phyloP scores from a whole-genome alignment of 441 rosid genomes.

The Macaranga tanarius region DNA sequence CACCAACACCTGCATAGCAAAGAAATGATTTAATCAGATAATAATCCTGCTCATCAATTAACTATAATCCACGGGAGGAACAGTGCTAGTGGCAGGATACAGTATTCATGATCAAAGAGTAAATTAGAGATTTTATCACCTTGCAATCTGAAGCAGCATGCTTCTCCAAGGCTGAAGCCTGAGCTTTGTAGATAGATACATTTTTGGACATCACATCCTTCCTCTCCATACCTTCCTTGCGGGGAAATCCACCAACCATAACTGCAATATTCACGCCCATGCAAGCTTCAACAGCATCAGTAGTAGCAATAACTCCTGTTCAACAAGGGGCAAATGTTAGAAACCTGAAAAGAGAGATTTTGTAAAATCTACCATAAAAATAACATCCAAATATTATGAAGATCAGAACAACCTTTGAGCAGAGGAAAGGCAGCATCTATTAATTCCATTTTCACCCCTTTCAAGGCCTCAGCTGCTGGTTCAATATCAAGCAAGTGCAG shows the following conservation, averaged over 20 bases:
- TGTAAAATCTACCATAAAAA: neutral
- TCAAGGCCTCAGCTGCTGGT: conserved; percentile 56
- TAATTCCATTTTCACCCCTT: conserved; percentile 79
- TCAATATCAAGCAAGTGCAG: conserved; percentile 82
- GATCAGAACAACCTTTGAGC: conserved; percentile 45
- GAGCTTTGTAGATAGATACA: conserved; percentile 90
- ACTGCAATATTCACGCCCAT: conserved; percentile 78
- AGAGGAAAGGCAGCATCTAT: conserved; percentile 83
- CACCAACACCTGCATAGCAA: conserved; percentile 51
- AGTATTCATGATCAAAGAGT: neutral
- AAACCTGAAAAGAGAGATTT: neutral
- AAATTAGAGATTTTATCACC: conserved; percentile 35
- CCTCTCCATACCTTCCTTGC: conserved; percentile 97
- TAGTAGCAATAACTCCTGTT: conserved; percentile 87
- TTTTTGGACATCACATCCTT: conserved; percentile 96
- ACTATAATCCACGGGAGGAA: no score
- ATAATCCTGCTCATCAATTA: no score
- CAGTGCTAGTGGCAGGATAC: no score
- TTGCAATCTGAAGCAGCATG: conserved; percentile 93
- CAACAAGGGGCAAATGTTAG: neutral
- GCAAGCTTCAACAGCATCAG: conserved; percentile 90
- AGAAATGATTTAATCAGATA: no score
- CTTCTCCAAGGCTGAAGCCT: conserved; percentile 88
- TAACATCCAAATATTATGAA: neutral
- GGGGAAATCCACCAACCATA: conserved; percentile 97